A percentile compares a stretch with the other conserved stretches of the same genome.
These are phyloP conservation scores for Achaetomiella virescens DNA, from an alignment of 495 filamentous ascomycete species.

Conservation along the genomic window DNA sequence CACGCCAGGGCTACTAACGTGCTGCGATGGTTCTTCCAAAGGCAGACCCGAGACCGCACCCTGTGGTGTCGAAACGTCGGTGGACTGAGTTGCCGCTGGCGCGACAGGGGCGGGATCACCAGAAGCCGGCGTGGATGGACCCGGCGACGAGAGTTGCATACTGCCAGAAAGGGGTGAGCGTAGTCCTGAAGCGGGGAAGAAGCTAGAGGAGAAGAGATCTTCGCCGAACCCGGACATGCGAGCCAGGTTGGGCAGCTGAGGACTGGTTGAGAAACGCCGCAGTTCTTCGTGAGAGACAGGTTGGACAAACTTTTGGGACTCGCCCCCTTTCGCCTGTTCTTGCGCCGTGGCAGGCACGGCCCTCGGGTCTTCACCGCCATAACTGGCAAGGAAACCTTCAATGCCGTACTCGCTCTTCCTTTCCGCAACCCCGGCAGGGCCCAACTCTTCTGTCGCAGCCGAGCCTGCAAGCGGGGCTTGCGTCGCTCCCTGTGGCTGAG, in stretches of 20 bases:
- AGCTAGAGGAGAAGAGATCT: slow-evolving; percentile 33
- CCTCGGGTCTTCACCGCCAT: slow-evolving; percentile 12
- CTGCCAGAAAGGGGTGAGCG: slow-evolving; percentile 7
- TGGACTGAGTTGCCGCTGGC: not conserved
- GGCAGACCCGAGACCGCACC: not conserved
- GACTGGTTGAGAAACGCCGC: slow-evolving; percentile 39
- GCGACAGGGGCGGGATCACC: not conserved
- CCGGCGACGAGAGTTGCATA: not conserved
- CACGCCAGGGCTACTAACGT: not conserved
- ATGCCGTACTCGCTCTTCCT: slow-evolving; percentile 53
- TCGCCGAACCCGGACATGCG: slow-evolving; percentile 60
- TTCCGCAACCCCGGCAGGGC: slow-evolving; percentile 43
- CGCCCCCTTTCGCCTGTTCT: not conserved
- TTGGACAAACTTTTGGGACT: slow-evolving; percentile 49
- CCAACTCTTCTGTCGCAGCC: not conserved
- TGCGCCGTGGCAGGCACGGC: slow-evolving; percentile 7
- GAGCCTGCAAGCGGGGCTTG: not conserved
- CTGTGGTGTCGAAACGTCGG: not conserved
- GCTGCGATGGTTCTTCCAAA: not conserved
- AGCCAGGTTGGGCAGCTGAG: slow-evolving; percentile 57
- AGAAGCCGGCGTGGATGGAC: not conserved
- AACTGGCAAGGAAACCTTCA: slow-evolving; percentile 33
- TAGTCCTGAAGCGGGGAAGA: slow-evolving; percentile 7
- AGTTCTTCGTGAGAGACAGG: slow-evolving; percentile 49
- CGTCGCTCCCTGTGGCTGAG: not conserved